phyloP scores from a whole-genome alignment of 108 stramenopile species.

The Pseudonitzschia delicatissima region DNA sequence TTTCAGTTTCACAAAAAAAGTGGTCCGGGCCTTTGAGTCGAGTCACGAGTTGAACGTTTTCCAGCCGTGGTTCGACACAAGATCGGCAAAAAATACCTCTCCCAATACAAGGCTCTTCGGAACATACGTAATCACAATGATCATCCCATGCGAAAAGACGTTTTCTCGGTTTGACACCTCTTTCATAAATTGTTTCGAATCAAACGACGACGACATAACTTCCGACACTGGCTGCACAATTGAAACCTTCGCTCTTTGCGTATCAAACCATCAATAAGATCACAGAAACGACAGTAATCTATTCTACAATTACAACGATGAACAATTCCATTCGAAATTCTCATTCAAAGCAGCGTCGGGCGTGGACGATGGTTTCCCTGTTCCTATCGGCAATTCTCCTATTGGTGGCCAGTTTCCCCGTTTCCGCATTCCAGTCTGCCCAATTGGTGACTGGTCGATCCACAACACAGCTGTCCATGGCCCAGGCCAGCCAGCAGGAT shows the following conservation, averaged over 20 bases:
- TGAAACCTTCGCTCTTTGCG: background rate
- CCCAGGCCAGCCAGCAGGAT: slow-evolving; percentile 56
- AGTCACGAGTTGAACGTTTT: slow-evolving; percentile 5
- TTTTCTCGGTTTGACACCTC: too few species aligned
- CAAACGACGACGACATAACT: background rate
- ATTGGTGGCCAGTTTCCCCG: background rate
- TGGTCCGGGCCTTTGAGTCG: background rate
- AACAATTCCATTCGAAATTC: background rate
- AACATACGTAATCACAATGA: background rate
- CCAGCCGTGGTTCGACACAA: too few species aligned
- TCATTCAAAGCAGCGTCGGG: background rate
- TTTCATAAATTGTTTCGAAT: too few species aligned
- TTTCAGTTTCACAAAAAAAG: too few species aligned
- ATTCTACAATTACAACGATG: background rate
- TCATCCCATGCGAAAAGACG: too few species aligned
- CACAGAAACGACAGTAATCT: background rate
- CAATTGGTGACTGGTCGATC: background rate
- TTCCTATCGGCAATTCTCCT: too few species aligned
- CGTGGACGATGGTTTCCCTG: too few species aligned
- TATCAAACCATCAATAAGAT: too few species aligned
- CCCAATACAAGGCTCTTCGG: background rate
- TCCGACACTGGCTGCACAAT: background rate
- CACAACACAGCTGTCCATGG: slow-evolving; percentile 11
- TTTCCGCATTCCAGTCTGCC: background rate
- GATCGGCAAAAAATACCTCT: background rate